Conservation (phyloP, 31 red algal genomes). For the Odonthalia washingtoniensis region DNA sequence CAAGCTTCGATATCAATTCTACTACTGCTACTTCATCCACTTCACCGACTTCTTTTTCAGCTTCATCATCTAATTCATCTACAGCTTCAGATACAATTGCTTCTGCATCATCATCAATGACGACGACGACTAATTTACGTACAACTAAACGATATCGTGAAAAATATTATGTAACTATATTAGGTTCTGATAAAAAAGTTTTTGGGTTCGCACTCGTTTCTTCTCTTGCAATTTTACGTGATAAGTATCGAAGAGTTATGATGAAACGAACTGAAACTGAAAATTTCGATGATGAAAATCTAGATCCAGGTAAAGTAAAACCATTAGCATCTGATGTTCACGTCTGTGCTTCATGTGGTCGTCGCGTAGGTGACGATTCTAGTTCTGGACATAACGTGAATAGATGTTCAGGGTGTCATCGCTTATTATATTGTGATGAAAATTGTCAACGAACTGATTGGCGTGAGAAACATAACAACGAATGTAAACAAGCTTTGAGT, state of each 20-base stretch:
- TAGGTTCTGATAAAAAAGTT: slow-evolving; percentile 57
- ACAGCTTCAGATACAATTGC: neutral
- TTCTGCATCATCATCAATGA: too few species aligned
- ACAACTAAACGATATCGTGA: neutral
- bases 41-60: too few species aligned
- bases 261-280: neutral
- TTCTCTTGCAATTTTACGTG: slow-evolving; percentile 46
- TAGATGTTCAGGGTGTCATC: slow-evolving; percentile 53
- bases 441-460: slow-evolving; percentile 78
- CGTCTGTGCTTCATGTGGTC: slow-evolving; percentile 40
- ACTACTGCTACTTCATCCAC: too few species aligned
- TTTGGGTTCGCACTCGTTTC: slow-evolving; percentile 64
- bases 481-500: slow-evolving; percentile 36
- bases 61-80: too few species aligned
- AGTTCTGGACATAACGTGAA: slow-evolving; percentile 33
- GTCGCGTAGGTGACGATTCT: slow-evolving; percentile 38
- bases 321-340: slow-evolving; percentile 34
- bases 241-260: slow-evolving; percentile 60
- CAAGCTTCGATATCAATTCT: too few species aligned
- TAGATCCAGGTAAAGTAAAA: neutral
- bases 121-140: too few species aligned
- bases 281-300: neutral
- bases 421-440: slow-evolving; percentile 67
- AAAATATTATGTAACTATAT: slow-evolving; percentile 55
- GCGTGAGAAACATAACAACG: slow-evolving; percentile 41